Percentiles rank a stretch among this genome's conserved stretches.
Conservation (phyloP, 2,329 filamentous ascomycete species). For the Calonectria henricotiae region DNA sequence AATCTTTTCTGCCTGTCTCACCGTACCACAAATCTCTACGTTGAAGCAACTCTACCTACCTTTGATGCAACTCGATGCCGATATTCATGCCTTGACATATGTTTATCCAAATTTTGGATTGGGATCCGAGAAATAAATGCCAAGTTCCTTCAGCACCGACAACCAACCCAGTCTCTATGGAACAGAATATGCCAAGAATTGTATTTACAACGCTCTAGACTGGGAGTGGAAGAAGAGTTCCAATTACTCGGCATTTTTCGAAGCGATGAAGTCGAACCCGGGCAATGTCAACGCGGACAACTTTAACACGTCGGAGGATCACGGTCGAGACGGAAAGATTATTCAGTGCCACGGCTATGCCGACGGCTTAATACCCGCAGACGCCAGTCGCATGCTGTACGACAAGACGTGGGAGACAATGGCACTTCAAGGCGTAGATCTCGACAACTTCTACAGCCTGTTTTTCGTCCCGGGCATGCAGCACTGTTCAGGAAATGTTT, state of each 20-base stretch:
- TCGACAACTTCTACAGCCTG: conserved; percentile 1
- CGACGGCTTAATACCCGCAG: conserved; percentile 3
- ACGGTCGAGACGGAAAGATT: conserved; percentile 4
- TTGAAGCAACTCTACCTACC: not conserved
- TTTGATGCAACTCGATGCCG: conserved; percentile 5
- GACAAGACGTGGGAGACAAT: conserved; percentile 18
- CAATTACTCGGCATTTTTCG: conserved; percentile 15
- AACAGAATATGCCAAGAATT: conserved; percentile 14
- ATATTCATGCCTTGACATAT: conserved; percentile 1
- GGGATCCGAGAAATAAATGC: conserved; percentile 10
- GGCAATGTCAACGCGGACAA: conserved; percentile 13
- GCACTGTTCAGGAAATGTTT: conserved; percentile 13
- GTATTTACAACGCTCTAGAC: not conserved
- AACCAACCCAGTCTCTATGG: conserved; percentile 14
- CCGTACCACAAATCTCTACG: not conserved
- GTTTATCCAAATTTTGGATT: conserved; percentile 9
- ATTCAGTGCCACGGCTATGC: conserved; percentile 10
- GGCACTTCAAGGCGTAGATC: conserved; percentile 3
- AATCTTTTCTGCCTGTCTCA: conserved; percentile 13
- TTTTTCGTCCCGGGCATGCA: conserved; percentile 19
- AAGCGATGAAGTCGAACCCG: conserved; percentile 6
- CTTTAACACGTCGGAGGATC: conserved; percentile 1
- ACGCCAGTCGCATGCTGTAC: conserved; percentile 9
- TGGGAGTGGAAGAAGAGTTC: conserved; percentile 15
- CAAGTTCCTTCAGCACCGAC: conserved; percentile 5